These are phyloP conservation scores for Boletus sp. DNA, from an alignment of 1,284 basidiomycete species.

Conservation along the genomic window DNA sequence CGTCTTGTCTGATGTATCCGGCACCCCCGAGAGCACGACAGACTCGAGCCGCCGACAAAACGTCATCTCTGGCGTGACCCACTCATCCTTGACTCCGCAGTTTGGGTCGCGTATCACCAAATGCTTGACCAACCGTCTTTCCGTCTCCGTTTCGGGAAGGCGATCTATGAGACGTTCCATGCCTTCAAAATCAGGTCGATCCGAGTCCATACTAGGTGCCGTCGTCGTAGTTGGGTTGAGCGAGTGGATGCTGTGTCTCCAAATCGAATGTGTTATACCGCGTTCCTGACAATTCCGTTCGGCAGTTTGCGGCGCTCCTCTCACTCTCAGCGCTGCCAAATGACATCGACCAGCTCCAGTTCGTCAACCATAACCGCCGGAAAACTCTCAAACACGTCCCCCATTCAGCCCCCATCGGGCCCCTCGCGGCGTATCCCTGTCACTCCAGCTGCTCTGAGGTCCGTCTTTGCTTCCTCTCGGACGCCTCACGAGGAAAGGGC, in stretches of 20 bases:
- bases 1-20: slow-evolving; percentile 70
- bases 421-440: slow-evolving; percentile 69
- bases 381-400: slow-evolving; percentile 47
- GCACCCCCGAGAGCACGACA: slow-evolving; percentile 71
- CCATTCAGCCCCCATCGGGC: slow-evolving; percentile 28
- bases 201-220: slow-evolving; percentile 17
- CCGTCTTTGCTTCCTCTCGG: slow-evolving; percentile 82
- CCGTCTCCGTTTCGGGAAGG: slow-evolving; percentile 53
- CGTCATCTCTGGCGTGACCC: slow-evolving; percentile 64
- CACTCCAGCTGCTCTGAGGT: slow-evolving; percentile 75
- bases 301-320: slow-evolving; percentile 32
- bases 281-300: not conserved
- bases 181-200: slow-evolving; percentile 41
- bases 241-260: slow-evolving; percentile 11
- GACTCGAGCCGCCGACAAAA: slow-evolving; percentile 74
- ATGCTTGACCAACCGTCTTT: slow-evolving; percentile 58
- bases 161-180: slow-evolving; percentile 58
- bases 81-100: slow-evolving; percentile 59
- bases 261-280: not conserved
- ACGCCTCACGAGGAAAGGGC: slow-evolving; percentile 78
- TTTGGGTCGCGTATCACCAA: slow-evolving; percentile 50
- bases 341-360: slow-evolving; percentile 55
- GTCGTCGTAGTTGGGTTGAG: slow-evolving; percentile 6
- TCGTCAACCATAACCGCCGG: slow-evolving; percentile 52
- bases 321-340: slow-evolving; percentile 3